Percentiles rank a stretch among this genome's conserved stretches.
phyloP scores from a whole-genome alignment of 2,329 filamentous ascomycete species.

The Aspergillus luchuensis region DNA sequence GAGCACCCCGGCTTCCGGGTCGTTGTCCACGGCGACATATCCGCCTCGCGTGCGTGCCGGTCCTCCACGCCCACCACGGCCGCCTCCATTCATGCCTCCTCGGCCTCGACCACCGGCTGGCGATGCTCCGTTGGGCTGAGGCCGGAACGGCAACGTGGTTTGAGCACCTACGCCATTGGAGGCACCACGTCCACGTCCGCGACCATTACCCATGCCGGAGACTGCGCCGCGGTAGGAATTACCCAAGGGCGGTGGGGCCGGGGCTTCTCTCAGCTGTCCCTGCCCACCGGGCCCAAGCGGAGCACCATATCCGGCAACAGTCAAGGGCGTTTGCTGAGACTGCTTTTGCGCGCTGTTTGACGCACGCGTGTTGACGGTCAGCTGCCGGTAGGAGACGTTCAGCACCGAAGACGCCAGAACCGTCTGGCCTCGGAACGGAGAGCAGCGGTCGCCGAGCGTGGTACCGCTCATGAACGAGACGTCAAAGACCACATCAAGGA shows the following conservation, averaged over 20 bases:
- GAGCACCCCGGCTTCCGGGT: conserved; percentile 57
- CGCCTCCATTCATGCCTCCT: conserved; percentile 13
- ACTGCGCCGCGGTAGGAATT: conserved; percentile 62
- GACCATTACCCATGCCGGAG: conserved; percentile 46
- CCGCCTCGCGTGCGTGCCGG: conserved; percentile 35
- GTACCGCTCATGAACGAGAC: conserved; percentile 96
- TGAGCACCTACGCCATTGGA: conserved; percentile 28
- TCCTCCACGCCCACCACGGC: conserved; percentile 33
- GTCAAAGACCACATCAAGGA: conserved; percentile 93
- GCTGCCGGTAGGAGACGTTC: conserved; percentile 80
- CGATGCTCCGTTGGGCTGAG: conserved; percentile 31
- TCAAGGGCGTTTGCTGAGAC: conserved; percentile 58
- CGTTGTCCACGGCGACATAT: conserved; percentile 50
- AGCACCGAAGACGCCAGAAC: conserved; percentile 85
- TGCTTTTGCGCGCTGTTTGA: conserved; percentile 52
- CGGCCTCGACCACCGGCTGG: conserved; percentile 35
- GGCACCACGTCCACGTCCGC: conserved; percentile 36
- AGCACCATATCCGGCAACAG: conserved; percentile 58
- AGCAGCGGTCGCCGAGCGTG: conserved; percentile 84
- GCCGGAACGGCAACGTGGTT: conserved; percentile 35
- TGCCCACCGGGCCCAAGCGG: conserved; percentile 60
- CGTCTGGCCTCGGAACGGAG: conserved; percentile 90
- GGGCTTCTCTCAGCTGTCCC: conserved; percentile 61
- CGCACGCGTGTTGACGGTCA: conserved; percentile 61
- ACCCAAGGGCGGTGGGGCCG: conserved; percentile 58